Conservation (phyloP, 257 asterid species). For the Leonotis leonurus region DNA sequence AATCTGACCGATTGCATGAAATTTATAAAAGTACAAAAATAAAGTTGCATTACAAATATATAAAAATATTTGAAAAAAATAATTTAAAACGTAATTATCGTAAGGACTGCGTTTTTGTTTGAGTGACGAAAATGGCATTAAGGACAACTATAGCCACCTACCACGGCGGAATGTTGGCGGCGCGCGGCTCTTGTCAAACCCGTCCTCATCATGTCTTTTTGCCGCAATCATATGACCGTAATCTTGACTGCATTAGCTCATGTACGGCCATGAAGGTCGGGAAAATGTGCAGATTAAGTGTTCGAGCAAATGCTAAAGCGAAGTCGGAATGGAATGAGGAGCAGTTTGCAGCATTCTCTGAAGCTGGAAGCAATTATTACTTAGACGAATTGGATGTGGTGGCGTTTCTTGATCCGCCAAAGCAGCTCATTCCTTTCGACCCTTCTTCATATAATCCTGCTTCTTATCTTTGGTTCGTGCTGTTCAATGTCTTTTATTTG, state of each 20-base stretch:
- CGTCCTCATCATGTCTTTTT: neutral
- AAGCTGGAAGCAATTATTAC: slow-evolving; percentile 28
- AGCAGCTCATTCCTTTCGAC: slow-evolving; percentile 67
- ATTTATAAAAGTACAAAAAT: no score
- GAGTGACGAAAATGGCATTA: slow-evolving; percentile 11
- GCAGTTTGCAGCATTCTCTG: slow-evolving; percentile 30
- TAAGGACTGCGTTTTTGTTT: neutral
- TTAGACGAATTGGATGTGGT: slow-evolving; percentile 66
- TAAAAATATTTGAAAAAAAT: no score
- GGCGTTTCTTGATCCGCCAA: slow-evolving; percentile 74
- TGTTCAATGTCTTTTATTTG: neutral
- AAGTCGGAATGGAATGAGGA: slow-evolving; percentile 40
- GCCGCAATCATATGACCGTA: slow-evolving; percentile 7
- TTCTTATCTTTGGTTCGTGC: slow-evolving; percentile 66
- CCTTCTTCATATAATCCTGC: slow-evolving; percentile 79
- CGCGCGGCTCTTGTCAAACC: slow-evolving; percentile 5
- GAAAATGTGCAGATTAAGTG: slow-evolving; percentile 16
- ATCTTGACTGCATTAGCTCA: slow-evolving; percentile 12
- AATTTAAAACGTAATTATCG: no score
- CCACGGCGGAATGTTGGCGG: slow-evolving; percentile 24
- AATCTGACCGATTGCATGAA: no score
- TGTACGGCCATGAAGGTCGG: neutral
- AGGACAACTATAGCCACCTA: slow-evolving; percentile 18
- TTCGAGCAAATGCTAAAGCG: slow-evolving; percentile 27
- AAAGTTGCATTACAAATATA: no score